Percentiles rank a stretch among this genome's conserved stretches.
Conservation (phyloP, 2,329 filamentous ascomycete species). For the Ascochyta fabae region DNA sequence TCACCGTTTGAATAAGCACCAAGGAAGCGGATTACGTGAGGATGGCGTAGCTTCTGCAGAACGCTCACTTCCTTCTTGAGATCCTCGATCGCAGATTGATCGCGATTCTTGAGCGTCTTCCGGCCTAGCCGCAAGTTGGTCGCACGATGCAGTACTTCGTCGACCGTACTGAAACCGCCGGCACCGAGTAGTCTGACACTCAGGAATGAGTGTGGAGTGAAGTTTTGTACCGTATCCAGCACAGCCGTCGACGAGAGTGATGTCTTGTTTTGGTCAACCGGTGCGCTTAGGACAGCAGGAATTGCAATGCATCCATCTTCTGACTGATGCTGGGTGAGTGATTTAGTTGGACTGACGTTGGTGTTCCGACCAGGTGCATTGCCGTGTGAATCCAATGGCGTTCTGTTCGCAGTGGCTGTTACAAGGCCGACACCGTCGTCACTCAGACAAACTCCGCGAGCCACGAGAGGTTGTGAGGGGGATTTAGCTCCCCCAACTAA, state of each 20-base stretch:
- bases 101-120: constrained; percentile 49
- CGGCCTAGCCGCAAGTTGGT: constrained; percentile 43
- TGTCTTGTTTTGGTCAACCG: neutral
- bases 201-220: constrained; percentile 35
- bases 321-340: neutral
- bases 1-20: constrained; percentile 45
- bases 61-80: constrained; percentile 45
- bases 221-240: constrained; percentile 13
- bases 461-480: constrained; percentile 18
- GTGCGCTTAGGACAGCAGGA: neutral
- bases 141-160: constrained; percentile 45
- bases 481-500: constrained; percentile 14
- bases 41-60: constrained; percentile 48
- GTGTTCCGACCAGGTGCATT: constrained; percentile 13
- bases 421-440: constrained; percentile 8
- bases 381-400: neutral
- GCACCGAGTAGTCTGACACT: constrained; percentile 46
- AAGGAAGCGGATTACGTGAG: constrained; percentile 48
- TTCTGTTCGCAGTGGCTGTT: constrained; percentile 5
- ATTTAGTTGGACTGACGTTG: constrained; percentile 5
- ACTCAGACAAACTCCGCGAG: constrained; percentile 16
- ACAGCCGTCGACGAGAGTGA: constrained; percentile 1
- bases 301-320: neutral
- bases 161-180: constrained; percentile 48
- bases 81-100: constrained; percentile 40